These are phyloP conservation scores for Umbellularia californica DNA, from an alignment of 164 flowering plant species.

Conservation along the genomic window DNA sequence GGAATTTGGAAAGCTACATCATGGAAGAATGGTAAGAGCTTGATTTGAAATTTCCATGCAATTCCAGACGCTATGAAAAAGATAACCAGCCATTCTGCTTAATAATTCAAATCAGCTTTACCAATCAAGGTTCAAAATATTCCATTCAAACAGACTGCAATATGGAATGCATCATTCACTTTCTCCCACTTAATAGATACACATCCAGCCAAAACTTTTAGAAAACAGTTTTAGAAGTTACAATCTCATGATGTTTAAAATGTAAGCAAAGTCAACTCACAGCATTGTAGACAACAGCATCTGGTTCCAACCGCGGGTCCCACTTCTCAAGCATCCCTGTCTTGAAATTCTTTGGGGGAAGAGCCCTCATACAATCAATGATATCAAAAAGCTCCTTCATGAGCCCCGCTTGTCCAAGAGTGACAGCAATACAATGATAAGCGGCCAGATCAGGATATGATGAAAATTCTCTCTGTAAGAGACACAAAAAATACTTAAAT, in stretches of 20 bases:
- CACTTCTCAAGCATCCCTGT: conserved; percentile 49
- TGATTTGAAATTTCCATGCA: too few species aligned
- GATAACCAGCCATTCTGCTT: too few species aligned
- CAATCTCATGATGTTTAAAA: background rate
- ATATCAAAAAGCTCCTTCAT: conserved; percentile 92
- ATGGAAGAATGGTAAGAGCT: too few species aligned
- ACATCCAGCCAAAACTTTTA: background rate
- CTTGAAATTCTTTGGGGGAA: conserved; percentile 65
- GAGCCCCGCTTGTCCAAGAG: conserved; percentile 96
- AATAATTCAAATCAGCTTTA: background rate
- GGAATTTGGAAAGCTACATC: too few species aligned
- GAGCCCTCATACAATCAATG: conserved; percentile 79
- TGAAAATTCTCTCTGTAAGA: conserved; percentile 58
- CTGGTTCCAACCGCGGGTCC: conserved; percentile 89
- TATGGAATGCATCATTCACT: background rate
- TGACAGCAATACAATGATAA: conserved; percentile 79
- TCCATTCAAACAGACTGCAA: background rate
- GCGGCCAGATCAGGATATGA: conserved; percentile 88
- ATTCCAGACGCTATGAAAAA: too few species aligned
- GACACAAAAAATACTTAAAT: background rate
- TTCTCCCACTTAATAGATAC: background rate
- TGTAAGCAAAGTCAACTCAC: conserved; percentile 38
- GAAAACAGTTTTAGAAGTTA: background rate
- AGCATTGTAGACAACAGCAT: conserved; percentile 75
- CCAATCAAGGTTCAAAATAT: too few species aligned